These are phyloP conservation scores for Chlorella sp. DNA, from an alignment of 139 green algal species.

Conservation along the genomic window DNA sequence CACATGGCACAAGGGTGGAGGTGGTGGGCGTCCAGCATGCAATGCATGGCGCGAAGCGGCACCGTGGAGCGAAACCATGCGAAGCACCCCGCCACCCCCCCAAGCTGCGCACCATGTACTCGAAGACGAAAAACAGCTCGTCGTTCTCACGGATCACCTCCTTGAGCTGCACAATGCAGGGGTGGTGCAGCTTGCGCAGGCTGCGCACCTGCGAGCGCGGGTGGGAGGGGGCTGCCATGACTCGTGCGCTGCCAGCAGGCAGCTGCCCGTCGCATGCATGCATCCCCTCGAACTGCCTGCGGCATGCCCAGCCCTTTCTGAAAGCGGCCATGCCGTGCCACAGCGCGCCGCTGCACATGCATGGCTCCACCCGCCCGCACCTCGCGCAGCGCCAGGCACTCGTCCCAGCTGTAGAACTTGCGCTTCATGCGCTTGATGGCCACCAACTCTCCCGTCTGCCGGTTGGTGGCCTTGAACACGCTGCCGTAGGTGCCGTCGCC, in stretches of 20 bases:
- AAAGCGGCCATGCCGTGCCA: not conserved
- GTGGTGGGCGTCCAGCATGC: too few relatives aligned
- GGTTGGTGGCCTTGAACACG: conserved; percentile 95
- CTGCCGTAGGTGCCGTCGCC: conserved; percentile 96
- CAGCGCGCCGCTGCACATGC: not conserved
- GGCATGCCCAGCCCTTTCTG: not conserved
- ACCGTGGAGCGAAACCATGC: too few relatives aligned
- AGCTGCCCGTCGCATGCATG: too few relatives aligned
- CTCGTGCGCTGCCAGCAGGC: too few relatives aligned
- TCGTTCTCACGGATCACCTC: conserved; percentile 97
- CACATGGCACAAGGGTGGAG: too few relatives aligned
- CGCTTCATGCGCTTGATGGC: conserved; percentile 99
- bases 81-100: too few relatives aligned
- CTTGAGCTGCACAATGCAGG: conserved; percentile 94
- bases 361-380: conserved; percentile 25
- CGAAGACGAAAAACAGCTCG: conserved; percentile 97
- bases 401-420: conserved; percentile 97
- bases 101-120: conserved; percentile 82
- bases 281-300: not conserved
- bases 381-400: conserved; percentile 94
- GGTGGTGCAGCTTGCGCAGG: conserved; percentile 93
- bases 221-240: not conserved
- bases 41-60: too few relatives aligned
- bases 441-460: conserved; percentile 92
- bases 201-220: conserved; percentile 79